A percentile compares a stretch with the other conserved stretches of the same genome.
Conservation (phyloP, 2,329 filamentous ascomycete genomes). For the Chrysosporium queenslandicum region DNA sequence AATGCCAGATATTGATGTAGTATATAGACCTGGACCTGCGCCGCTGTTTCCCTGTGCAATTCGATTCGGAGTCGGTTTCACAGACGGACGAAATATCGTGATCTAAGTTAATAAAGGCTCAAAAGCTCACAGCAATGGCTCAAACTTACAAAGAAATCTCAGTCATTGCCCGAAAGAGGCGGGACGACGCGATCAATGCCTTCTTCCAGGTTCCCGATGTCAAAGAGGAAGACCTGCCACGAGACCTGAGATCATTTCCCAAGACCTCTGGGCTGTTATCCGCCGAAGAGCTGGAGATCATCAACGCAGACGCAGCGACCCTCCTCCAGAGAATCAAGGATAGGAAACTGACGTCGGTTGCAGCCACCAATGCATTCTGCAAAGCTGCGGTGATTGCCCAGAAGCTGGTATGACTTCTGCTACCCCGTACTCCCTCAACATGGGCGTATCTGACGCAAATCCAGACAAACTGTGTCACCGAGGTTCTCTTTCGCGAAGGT, state of each 20-base stretch:
- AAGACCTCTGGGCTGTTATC: slow-evolving; percentile 50
- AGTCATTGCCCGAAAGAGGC: slow-evolving; percentile 28
- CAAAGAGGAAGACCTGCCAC: slow-evolving; percentile 15
- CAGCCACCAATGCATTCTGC: slow-evolving; percentile 27
- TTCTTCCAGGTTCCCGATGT: slow-evolving; percentile 17
- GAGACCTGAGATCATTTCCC: slow-evolving; percentile 17
- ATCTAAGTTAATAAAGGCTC: neutral
- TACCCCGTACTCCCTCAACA: neutral
- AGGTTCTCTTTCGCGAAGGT: slow-evolving; percentile 44
- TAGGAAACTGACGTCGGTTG: slow-evolving; percentile 20
- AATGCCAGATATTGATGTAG: neutral
- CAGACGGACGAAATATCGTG: neutral
- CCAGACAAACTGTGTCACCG: slow-evolving; percentile 53
- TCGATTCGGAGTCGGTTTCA: neutral
- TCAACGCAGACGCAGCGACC: slow-evolving; percentile 30
- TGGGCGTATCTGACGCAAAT: neutral
- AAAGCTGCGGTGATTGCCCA: slow-evolving; percentile 33
- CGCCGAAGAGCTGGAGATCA: slow-evolving; percentile 42
- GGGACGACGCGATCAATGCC: slow-evolving; percentile 24
- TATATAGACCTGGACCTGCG: neutral
- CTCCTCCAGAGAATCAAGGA: slow-evolving; percentile 30
- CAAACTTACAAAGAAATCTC: slow-evolving; percentile 32
- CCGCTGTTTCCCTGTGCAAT: neutral
- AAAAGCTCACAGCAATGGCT: slow-evolving; percentile 18
- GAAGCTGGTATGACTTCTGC: slow-evolving; percentile 18